Conservation (phyloP, 257 asterid species). For the Scutellaria galericulata region DNA sequence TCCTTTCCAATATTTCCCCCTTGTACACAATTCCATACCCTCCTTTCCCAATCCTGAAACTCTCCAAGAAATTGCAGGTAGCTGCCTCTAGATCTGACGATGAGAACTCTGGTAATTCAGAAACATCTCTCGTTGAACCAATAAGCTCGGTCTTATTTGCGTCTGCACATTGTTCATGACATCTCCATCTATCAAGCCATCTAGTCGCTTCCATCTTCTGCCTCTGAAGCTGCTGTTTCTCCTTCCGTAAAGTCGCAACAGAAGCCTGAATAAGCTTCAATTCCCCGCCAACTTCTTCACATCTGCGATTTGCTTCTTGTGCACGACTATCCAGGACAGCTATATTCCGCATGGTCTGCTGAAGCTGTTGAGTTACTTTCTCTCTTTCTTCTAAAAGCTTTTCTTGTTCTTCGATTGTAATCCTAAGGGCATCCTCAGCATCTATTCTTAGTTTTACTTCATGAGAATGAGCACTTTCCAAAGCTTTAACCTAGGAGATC, state of each 20-base stretch:
- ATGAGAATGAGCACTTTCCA: constrained; percentile 59
- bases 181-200: constrained; percentile 71
- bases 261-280: constrained; percentile 64
- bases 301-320: constrained; percentile 60
- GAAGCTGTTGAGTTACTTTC: constrained; percentile 49
- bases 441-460: constrained; percentile 60
- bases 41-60: constrained; percentile 73
- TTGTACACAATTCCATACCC: constrained; percentile 73
- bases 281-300: constrained; percentile 64
- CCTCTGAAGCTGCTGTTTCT: constrained; percentile 61
- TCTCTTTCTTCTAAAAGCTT: constrained; percentile 54
- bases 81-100: constrained; percentile 68
- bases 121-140: constrained; percentile 37
- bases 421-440: constrained; percentile 57
- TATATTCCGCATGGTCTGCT: constrained; percentile 57
- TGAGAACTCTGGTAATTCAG: constrained; percentile 59
- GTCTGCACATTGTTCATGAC: constrained; percentile 36
- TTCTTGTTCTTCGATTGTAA: constrained; percentile 54
- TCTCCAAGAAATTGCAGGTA: constrained; percentile 78
- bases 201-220: constrained; percentile 62
- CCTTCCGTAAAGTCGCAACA: constrained; percentile 51
- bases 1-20: constrained; percentile 68
- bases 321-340: constrained; percentile 65
- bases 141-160: constrained; percentile 22
- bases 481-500: constrained; percentile 55